Base-by-base conservation (phyloP, 306 rosid species). In the Ceratonia siliqua region DNA sequence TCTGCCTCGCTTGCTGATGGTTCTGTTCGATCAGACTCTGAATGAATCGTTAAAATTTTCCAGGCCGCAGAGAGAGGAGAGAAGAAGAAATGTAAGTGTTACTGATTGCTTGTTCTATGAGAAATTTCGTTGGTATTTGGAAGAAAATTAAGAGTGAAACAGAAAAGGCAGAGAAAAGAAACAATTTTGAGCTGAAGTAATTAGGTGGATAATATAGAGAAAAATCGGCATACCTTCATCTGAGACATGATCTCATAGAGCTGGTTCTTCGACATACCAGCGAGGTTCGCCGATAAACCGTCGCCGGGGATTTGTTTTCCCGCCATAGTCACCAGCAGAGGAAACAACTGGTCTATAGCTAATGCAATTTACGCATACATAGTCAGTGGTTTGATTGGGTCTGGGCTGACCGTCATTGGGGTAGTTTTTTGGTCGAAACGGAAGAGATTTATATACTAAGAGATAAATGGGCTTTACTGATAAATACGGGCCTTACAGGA, bases 211-310 rank as follows among this genome's bases (percentile, higher is more conserved):
- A 6, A 9, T 41, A 68, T 21, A 11, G 28, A 62, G 35, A 42
- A 20, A 20, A 5, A 20, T 28, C 21, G 8, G 8, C 3, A 35
- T 28, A 82, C 98, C 68, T 94, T 94, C 98, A 94, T 94, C 83
- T 94, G 97, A 70, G 97, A 94, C 97, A 94, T 90, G 70, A 94
- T 94, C 22, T 92, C 96, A 30, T 90, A 82, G 6, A 94, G 99
- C 78, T 94, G 97, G 67, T 80, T 85, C 89, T 92, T 94, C 35
- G 99, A 90, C 99, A 94, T 90, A 50, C 99, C 99, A 43, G 99
- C 92, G 1, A 94, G 64, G 74, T 88, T 86, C 68, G 86, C 84
- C 81, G 97, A 68, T 20, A 91, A 61, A 5, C 85, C 90, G 46
- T 90, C 90, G 80, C 95, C 96, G 75, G 87, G 2, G 21, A 79